Evolutionary conservation across 345 rosid genomes (phyloP), one percentile per base, ranked within the genome.

Genomic region (Hibiscus mutabilis): DNA sequence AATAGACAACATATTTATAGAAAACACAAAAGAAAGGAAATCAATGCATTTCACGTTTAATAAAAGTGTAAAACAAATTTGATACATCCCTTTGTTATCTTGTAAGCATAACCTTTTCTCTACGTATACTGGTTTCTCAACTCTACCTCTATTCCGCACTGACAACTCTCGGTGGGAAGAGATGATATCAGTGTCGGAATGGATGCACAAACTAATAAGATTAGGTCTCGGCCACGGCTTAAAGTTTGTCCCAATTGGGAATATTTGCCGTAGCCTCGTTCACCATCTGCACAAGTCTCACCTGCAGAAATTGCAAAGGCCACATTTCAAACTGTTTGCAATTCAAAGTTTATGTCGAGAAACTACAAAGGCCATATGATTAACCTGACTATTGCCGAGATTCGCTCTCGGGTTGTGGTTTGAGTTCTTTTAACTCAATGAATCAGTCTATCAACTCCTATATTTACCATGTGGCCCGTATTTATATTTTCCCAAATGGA

Each of bases 181-280:
- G 66, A 74, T 72, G 40, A 46, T 18, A 19, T 40, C 64, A 47
- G 27, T 13, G 57, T 9, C 5, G 42, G 74, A 68, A 68, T 64
- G 25, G 65, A 56, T 51, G 56, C 31, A n/a, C 52, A 6, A 24
- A n/a, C 25, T 51, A 62, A 33, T 74, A 3, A 42, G 37, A 35
- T 40, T 64, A 27, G 33, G 64, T 77, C 51, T 83, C 80, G 78
- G 74, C 71, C 69, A 15, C 72, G 80, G 22, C 70, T 77, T 71
- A 66, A 2, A 0, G 73, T 62, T 73, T 56, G 40, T 79, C 87
- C 96, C 96, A 89, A 57, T 81, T 80, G 0, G 89, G 89, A 79
- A 89, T 89, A 47, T 89, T 87, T 42, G 89, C 88, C 5, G 88
- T 86, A 40, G 92, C 96, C 80, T 86, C 90, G 2, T 89, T 89